These are phyloP conservation scores for Brassica juncea DNA, from an alignment of 345 rosid genomes.

Conservation along the genomic window DNA sequence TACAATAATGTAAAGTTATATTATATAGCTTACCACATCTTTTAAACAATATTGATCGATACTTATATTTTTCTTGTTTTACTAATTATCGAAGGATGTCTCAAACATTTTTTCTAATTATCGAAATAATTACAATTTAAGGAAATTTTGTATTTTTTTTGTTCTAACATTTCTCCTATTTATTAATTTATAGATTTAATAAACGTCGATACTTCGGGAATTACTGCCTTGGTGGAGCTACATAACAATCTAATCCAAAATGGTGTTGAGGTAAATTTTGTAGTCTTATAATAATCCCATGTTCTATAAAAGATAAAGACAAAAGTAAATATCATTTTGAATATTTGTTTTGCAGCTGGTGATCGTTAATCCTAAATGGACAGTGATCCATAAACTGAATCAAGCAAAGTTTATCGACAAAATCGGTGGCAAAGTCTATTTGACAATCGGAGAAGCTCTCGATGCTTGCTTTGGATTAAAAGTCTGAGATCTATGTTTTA, in stretches of 20 bases:
- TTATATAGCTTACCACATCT: background rate
- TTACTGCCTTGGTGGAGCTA: constrained; percentile 69
- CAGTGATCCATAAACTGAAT: constrained; percentile 81
- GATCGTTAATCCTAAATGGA: constrained; percentile 77
- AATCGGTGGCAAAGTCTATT: constrained; percentile 65
- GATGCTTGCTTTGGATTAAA: constrained; percentile 50
- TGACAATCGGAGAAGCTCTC: constrained; percentile 72
- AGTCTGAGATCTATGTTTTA: constrained; percentile 21
- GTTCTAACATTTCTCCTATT: background rate
- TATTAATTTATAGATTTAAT: constrained; percentile 48
- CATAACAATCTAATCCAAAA: constrained; percentile 48
- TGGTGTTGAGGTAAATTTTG: constrained; percentile 57
- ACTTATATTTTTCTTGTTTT: background rate
- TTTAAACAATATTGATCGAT: background rate
- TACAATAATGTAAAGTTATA: background rate
- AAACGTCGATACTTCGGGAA: constrained; percentile 81
- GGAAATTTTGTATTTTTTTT: background rate
- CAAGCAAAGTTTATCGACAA: constrained; percentile 52
- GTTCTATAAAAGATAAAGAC: background rate
- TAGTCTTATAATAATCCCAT: background rate
- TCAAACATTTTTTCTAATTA: background rate
- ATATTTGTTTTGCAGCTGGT: constrained; percentile 51
- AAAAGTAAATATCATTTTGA: background rate
- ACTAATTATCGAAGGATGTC: background rate
- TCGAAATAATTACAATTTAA: background rate